Evolutionary conservation across 2,329 filamentous ascomycete genomes (phyloP), one percentile per base, ranked within the genome.

Genomic region (Aureobasidium pullulans): DNA sequence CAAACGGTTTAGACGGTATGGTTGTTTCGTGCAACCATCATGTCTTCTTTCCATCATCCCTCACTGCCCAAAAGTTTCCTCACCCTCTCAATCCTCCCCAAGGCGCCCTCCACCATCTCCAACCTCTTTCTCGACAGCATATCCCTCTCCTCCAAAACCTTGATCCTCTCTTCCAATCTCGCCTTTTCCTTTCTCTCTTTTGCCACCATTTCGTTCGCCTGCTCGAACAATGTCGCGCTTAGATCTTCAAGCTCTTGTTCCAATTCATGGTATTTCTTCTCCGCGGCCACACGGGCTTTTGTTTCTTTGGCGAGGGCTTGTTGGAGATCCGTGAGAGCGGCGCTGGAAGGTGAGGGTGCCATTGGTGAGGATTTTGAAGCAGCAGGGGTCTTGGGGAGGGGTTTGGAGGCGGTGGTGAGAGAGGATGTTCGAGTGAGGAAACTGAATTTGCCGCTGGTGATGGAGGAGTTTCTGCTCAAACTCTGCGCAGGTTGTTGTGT

Each of bases 201-300:
- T 1, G 88, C 87, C 15, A 92, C 88, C 88, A 92, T 92, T 73
- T 90, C 84, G 69, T 92, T 92, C 52, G 88, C 88, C 75, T 90
- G 85, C 74, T 88, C 84, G 70, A 92, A 92, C 56, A 92, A 75
- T 54, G 81, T 81, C 28, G 82, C 86, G 67, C 81, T 88, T 61
- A 92, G 77, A 72, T 92, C 88, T 72, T 92, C 88, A 28, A 92
- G 79, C 75, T 92, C 88, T n/a, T 76, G 78, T 67, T 82, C 85
- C 48, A 87, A 86, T 52, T 83, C 81, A 62, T 77, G 77, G 19
- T 89, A 75, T 61, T 81, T 80, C 47, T 81, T 81, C 73, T 92
- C 88, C 1, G 88, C 88, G 57, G 83, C 81, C 37, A 79, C 76
- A 9, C 88, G 81, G 59, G 88, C 77, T 48, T 74, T 74, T 67